phyloP scores from a whole-genome alignment of 352 stramenopile genomes.

The Achlya hypogyna region DNA sequence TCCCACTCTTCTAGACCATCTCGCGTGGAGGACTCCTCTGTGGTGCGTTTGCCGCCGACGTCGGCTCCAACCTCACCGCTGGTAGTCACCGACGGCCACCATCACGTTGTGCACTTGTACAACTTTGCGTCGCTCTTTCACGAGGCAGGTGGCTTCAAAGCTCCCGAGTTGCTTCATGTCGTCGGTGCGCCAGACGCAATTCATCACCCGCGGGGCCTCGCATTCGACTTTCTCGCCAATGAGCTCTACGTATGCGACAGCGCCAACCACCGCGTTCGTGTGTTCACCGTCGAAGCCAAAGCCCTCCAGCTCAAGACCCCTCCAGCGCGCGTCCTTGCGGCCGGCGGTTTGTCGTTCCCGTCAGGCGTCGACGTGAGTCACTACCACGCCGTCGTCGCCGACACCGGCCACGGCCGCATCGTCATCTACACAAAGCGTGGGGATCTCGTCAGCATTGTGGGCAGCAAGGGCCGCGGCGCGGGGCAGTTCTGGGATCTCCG shows the following conservation, averaged over 20 bases:
- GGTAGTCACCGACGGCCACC: background rate
- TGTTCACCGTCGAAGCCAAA: conserved; percentile 40
- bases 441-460: conserved; percentile 36
- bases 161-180: background rate
- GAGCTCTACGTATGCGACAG: conserved; percentile 59
- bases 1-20: background rate
- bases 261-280: conserved; percentile 37
- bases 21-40: conserved; percentile 29
- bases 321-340: background rate
- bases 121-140: background rate
- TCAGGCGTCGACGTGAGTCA: conserved; percentile 41
- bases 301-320: conserved; percentile 22
- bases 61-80: conserved; percentile 1
- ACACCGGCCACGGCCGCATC: conserved; percentile 42
- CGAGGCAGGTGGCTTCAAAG: background rate
- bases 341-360: background rate
- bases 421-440: conserved; percentile 49
- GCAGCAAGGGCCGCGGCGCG: conserved; percentile 28
- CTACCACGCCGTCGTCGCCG: conserved; percentile 58
- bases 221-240: conserved; percentile 41
- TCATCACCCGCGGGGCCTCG: conserved; percentile 20
- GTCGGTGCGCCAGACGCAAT: conserved; percentile 1
- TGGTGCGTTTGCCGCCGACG: background rate
- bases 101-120: background rate
- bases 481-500: background rate